Percentiles rank a stretch among this genome's conserved stretches.
Evolutionary conservation across 2,329 filamentous ascomycete genomes (phyloP).

Genomic region (Bipolaris cookei): DNA sequence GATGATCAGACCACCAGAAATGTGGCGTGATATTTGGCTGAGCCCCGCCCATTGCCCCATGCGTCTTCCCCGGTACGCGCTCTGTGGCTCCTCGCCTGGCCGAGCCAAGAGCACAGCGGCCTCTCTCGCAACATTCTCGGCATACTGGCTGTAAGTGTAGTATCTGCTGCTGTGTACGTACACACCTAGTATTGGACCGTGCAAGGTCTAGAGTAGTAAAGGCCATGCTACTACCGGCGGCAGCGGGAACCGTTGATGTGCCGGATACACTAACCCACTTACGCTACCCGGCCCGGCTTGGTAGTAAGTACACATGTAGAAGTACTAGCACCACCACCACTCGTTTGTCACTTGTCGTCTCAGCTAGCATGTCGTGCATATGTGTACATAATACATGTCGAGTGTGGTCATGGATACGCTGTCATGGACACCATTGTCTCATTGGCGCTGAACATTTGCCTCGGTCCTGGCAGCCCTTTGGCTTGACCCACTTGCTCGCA

Average conservation of each 20-base stretch:
- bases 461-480: not conserved
- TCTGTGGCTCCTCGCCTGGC: not conserved
- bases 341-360: too few species aligned
- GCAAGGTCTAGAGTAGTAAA: too few species aligned
- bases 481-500: not conserved
- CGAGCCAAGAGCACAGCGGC: not conserved
- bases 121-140: not conserved
- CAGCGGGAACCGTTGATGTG: too few species aligned
- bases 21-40: constrained; percentile 44
- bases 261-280: too few species aligned
- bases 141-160: not conserved
- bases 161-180: too few species aligned
- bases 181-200: too few species aligned
- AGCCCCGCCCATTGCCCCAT: constrained; percentile 18
- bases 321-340: too few species aligned
- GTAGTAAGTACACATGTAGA: too few species aligned
- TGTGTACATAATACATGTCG: not conserved
- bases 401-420: not conserved
- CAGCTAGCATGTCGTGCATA: too few species aligned
- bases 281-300: too few species aligned
- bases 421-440: not conserved
- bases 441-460: not conserved
- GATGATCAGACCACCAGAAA: constrained; percentile 42
- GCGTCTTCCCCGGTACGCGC: constrained; percentile 8
- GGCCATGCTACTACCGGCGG: too few species aligned